Conservation (phyloP, 2,329 filamentous ascomycete genomes). For the Exophiala viscosa region DNA sequence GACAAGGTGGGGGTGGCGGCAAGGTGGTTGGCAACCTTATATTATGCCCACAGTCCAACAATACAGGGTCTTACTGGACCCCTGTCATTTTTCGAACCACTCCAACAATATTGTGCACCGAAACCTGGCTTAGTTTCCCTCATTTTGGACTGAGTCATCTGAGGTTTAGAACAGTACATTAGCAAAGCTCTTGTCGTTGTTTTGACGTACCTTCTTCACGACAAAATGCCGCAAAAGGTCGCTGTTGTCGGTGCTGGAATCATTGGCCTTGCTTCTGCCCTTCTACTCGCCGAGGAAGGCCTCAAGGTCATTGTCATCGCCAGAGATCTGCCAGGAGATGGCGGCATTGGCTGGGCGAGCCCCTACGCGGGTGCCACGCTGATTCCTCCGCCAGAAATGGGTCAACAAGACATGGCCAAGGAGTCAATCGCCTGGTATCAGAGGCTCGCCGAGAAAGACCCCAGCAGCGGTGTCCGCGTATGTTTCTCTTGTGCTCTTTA, state of each 20-base stretch:
- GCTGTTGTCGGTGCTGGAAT: constrained; percentile 1
- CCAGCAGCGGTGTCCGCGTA: constrained; percentile 1
- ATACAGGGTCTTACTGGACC: no score
- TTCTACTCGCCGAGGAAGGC: constrained; percentile 1
- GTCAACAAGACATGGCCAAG: constrained; percentile 1
- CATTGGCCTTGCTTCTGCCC: constrained; percentile 3
- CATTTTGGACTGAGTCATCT: no score
- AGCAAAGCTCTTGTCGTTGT: no score
- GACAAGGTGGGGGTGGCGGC: no score
- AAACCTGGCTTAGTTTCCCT: no score
- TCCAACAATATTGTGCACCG: no score
- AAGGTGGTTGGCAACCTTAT: no score
- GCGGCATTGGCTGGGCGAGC: constrained; percentile 1
- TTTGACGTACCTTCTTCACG: not conserved
- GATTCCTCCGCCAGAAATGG: constrained; percentile 5
- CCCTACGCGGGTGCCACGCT: constrained; percentile 1
- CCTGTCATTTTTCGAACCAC: no score
- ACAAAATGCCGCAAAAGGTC: not conserved
- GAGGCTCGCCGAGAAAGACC: not conserved
- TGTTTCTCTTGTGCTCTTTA: not conserved
- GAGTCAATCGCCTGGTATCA: constrained; percentile 1
- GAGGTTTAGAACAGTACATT: no score
- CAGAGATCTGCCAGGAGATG: constrained; percentile 2
- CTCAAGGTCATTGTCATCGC: not conserved
- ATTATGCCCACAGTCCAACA: no score